Evolutionary conservation across 2,329 filamentous ascomycete genomes (phyloP).

Genomic region (Xylariaceae sp.): DNA sequence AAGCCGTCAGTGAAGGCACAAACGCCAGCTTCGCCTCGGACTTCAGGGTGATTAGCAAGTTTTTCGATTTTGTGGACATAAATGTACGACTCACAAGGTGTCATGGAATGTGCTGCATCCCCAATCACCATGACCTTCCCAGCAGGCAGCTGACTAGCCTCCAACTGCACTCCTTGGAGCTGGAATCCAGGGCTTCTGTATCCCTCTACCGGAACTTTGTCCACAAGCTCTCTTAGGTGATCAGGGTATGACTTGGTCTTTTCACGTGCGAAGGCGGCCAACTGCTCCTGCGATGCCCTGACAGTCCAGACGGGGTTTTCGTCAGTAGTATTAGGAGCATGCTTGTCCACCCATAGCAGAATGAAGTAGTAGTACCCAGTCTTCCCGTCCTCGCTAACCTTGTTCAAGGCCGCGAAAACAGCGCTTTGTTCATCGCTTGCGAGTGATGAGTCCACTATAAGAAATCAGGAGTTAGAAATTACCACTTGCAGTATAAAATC

Average conservation of each 20-base stretch:
- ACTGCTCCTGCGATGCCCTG: not conserved
- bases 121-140: no score
- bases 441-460: no score
- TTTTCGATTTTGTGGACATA: no score
- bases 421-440: constrained; percentile 9
- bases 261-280: constrained; percentile 6
- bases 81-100: constrained; percentile 1
- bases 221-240: not conserved
- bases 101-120: constrained; percentile 19
- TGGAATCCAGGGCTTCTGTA: not conserved
- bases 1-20: constrained; percentile 7
- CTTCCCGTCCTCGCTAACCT: constrained; percentile 4
- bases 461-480: no score
- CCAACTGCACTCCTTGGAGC: not conserved
- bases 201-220: not conserved
- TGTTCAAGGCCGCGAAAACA: constrained; percentile 6
- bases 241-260: not conserved
- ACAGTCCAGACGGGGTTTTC: constrained; percentile 3
- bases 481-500: no score
- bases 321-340: not conserved
- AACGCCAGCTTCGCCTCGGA: constrained; percentile 17
- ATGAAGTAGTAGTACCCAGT: constrained; percentile 12
- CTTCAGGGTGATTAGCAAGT: not conserved
- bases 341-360: constrained; percentile 6
- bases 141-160: not conserved